Base-by-base conservation (phyloP, 2,329 filamentous ascomycete species). In the Phialophora chinensis region DNA sequence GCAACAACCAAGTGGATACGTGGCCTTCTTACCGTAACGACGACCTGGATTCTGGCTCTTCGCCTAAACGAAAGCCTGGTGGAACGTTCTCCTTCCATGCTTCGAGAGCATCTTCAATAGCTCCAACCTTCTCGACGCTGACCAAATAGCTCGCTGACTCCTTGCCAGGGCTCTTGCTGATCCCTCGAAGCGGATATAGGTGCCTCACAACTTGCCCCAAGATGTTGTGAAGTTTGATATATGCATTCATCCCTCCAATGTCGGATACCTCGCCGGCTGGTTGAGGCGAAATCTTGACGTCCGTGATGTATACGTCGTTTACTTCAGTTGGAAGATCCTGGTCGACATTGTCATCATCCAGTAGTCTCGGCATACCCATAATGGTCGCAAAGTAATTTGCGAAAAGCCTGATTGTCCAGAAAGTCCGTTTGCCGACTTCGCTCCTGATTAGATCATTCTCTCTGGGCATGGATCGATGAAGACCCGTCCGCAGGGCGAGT, bases 281-380 rank as follows among this genome's bases (percentile, higher is more conserved):
- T 23, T 61, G 59, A 23, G 59, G 47, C 23, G 31, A 53, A 20
- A 61, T 53, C 12, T 7, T 20, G 10, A 17, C 33, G 23, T 54
- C 52, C 5, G 59, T 61, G 35, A 61, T 61, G 44, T 61, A 61
- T 2, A 14, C 35, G 23, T 61, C 59, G 25, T 61, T 61, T 20
- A 42, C 59, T 54, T 61, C 59, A 3, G 31, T 10, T 3, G 59
- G 44, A 31, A 53, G 49, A 31, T 61, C 59, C 52, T 61, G 59
- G 59, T 61, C 59, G 47, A 62, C 60, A 31, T 55, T 55, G 7
- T 62, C 52, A 29, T 62, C 60, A 35, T 33, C 35, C 17, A 62
- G 42, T 17, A 56, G 60, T 44, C 17, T 55, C 6, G 60, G 60
- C 60, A 62, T 62, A n/a, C 52, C 60, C 14, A 33, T 29, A 20